These are phyloP conservation scores for Schwanniomyces yamadae DNA, from an alignment of 805 yeast species.

Conservation along the genomic window DNA sequence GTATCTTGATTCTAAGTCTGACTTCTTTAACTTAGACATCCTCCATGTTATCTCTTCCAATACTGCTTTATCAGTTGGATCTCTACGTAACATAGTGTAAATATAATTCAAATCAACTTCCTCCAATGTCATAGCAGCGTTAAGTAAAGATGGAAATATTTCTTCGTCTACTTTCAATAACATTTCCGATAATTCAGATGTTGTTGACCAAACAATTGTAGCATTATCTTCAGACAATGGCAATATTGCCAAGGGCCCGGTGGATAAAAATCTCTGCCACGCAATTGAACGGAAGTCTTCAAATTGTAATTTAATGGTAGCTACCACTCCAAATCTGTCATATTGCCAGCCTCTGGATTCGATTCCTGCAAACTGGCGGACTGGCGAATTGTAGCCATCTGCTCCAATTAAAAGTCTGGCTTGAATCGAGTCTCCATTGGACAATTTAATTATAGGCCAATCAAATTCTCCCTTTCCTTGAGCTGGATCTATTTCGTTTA, in stretches of 20 bases:
- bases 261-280: slow-evolving; percentile 88
- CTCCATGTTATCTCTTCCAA: slow-evolving; percentile 77
- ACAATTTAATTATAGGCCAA: slow-evolving; percentile 77
- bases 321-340: slow-evolving; percentile 88
- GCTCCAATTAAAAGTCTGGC: slow-evolving; percentile 88
- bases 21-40: slow-evolving; percentile 38
- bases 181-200: slow-evolving; percentile 68
- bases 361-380: slow-evolving; percentile 74
- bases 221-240: slow-evolving; percentile 87
- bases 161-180: slow-evolving; percentile 58
- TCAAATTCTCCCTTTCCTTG: slow-evolving; percentile 33
- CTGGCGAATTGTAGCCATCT: slow-evolving; percentile 95
- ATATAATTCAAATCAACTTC: slow-evolving; percentile 75
- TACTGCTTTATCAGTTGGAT: slow-evolving; percentile 47
- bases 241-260: slow-evolving; percentile 90
- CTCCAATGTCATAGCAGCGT: slow-evolving; percentile 82
- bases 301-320: slow-evolving; percentile 72
- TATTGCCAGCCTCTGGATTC: slow-evolving; percentile 92
- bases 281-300: slow-evolving; percentile 73
- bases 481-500: slow-evolving; percentile 17
- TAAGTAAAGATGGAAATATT: slow-evolving; percentile 67
- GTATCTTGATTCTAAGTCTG: slow-evolving; percentile 54
- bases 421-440: slow-evolving; percentile 60
- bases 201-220: slow-evolving; percentile 92
- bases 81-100: slow-evolving; percentile 40